These are phyloP conservation scores for Phyllosticta citrichinensis DNA, from an alignment of 2,329 filamentous ascomycete species.

Conservation along the genomic window DNA sequence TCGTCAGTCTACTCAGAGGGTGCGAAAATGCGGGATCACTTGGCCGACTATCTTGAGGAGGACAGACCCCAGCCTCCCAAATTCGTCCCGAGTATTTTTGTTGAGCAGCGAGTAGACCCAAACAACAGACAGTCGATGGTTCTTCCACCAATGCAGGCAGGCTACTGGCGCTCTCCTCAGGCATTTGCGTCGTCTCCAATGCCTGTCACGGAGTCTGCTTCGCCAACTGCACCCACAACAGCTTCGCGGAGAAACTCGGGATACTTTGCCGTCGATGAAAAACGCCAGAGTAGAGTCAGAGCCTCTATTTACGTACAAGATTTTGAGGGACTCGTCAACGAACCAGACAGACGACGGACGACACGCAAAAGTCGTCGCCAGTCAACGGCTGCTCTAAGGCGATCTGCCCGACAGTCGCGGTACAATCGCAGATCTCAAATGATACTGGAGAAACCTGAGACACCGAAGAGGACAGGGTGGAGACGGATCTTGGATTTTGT, in stretches of 20 bases:
- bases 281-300: background rate
- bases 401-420: background rate
- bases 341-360: background rate
- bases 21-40: background rate
- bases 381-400: background rate
- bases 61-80: background rate
- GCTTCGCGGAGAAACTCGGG: background rate
- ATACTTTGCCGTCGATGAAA: background rate
- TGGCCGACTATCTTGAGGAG: slow-evolving; percentile 1
- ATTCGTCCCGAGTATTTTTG: slow-evolving; percentile 8
- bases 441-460: background rate
- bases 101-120: slow-evolving; percentile 2
- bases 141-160: background rate
- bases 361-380: background rate
- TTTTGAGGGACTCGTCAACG: background rate
- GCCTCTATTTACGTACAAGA: background rate
- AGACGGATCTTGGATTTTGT: background rate
- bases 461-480: background rate
- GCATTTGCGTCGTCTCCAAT: background rate
- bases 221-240: background rate
- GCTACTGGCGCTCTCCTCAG: background rate
- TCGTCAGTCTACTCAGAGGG: slow-evolving; percentile 3
- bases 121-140: slow-evolving; percentile 9
- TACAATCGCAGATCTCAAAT: background rate
- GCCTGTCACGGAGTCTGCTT: background rate